Base-by-base conservation (phyloP, 2,329 filamentous ascomycete species). In the Cladosporium halotolerans region DNA sequence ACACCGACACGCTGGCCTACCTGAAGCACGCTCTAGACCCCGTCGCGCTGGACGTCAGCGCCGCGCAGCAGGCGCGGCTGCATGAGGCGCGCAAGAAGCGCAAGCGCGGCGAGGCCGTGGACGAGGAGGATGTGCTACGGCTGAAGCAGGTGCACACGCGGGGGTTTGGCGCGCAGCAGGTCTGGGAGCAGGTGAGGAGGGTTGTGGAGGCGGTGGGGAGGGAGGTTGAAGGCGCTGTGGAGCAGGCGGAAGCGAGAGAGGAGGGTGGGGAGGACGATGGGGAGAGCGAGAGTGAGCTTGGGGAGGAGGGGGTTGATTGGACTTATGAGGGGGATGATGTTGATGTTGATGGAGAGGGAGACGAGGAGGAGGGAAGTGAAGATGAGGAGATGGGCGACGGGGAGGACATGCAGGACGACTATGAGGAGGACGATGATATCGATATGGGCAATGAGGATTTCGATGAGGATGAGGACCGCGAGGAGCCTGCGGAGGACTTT, bases 121-220 rank as follows among this genome's bases (percentile, higher is more conserved):
- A 77, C 48, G 71, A 71, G 32, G 58, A 72, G 45, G 72, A 80
- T 59, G 73, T 86, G 1, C 66, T 96, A 58, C 89, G 89, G 63
- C 75, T 96, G 63, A 85, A 87, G 63, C 90, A 88, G 70, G 76
- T 99, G 13, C 88, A 96, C 67, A 76, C 89, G 6, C 83, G 95
- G 54, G 93, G 92, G 0, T 96, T 97, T 62, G 88, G 87, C 62
- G 85, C 88, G 9, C 82, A 85, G 16, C 92, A 97, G 71, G 84
- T 99, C 41, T 99, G 92, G 88, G 89, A 96, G 70, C 93, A 99
- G 73, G 87, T 89, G 8, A 85, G 84, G 65, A 83, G 88, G 62
- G 89, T 97, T 16, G 84, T 97, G 54, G 79, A 86, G 57, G 81
- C 83, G 44, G 72, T 84, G 6, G 73, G 74, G 41, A 69, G 73